Base-by-base conservation (phyloP, 805 yeast species). In the Candida pseudoglaebosa region DNA sequence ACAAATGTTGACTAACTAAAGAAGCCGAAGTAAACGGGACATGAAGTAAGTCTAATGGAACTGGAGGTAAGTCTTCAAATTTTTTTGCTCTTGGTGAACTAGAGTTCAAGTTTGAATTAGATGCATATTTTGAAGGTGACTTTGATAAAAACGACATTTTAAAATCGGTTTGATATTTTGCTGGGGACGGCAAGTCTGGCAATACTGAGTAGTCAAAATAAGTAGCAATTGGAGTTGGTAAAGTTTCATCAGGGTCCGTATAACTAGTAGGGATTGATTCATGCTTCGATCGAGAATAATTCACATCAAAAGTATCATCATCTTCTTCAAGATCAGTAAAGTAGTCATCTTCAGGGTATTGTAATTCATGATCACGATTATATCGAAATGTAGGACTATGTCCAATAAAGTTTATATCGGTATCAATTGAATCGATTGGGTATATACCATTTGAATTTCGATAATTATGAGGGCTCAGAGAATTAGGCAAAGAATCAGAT, bases 1-100 rank as follows among this genome's bases (percentile, higher is more conserved):
- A 53, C 37, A 77, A 67, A 44, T 79, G 82, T n/a, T 62, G 58
- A 15, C 68, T 67, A 12, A 65, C 67, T 26, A 80, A 53, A 0
- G 71, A 57, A 9, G 73, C 66, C 0, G 82, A 70, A 3, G 76
- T 57, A 44, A 80, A 80, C 2, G 84, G 84, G 6, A 79, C 62
- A 32, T 72, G 67, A 0, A 86, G 85, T 14, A 77, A 48, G 32
- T 66, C 69, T 4, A 72, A 48, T 4, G 78, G 77, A 2, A 70
- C 57, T 0, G 70, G 69, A 0, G 78, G 78, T 8, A 71, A 51
- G 6, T 47, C 54, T n/a, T 49, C 54, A 32, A 52, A 45, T 29
- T 50, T 49, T 33, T 47, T 45, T 24, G 38, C 5, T 4, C 35
- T 8, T 6, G 26, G 5, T 9, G 13, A n/a, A 14, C 22, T 16